Percentiles rank a stretch among this genome's conserved stretches.
These are phyloP conservation scores for Aureobasidium sp. DNA, from an alignment of 2,329 filamentous ascomycete genomes.

Conservation along the genomic window DNA sequence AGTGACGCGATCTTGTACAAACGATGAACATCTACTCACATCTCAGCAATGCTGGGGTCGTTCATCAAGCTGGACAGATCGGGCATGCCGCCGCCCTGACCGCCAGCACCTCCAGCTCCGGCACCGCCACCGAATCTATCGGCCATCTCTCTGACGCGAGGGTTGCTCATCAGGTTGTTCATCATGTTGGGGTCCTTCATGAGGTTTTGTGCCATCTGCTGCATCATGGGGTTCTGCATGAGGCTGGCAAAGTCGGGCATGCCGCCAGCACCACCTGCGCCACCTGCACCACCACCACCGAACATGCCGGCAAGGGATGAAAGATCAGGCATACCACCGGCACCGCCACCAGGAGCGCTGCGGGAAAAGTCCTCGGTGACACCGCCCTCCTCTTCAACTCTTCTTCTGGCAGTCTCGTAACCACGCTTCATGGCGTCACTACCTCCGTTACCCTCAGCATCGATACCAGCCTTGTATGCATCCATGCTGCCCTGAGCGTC, in stretches of 20 bases:
- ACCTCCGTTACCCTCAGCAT: slow-evolving; percentile 86
- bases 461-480: slow-evolving; percentile 86
- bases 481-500: slow-evolving; percentile 90
- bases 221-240: slow-evolving; percentile 98
- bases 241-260: slow-evolving; percentile 83
- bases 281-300: slow-evolving; percentile 36
- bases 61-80: slow-evolving; percentile 80
- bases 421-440: slow-evolving; percentile 97
- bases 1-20: slow-evolving; percentile 9
- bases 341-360: slow-evolving; percentile 26
- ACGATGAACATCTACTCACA: slow-evolving; percentile 53
- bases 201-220: slow-evolving; percentile 90
- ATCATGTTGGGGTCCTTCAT: slow-evolving; percentile 96
- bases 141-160: slow-evolving; percentile 78
- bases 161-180: slow-evolving; percentile 90
- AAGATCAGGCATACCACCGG: slow-evolving; percentile 37
- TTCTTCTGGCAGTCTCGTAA: slow-evolving; percentile 82
- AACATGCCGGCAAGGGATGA: slow-evolving; percentile 37
- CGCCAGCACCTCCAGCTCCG: slow-evolving; percentile 24
- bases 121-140: slow-evolving; percentile 56
- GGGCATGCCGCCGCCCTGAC: slow-evolving; percentile 72
- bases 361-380: slow-evolving; percentile 29
- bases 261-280: slow-evolving; percentile 58
- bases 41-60: slow-evolving; percentile 83
- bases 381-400: slow-evolving; percentile 69